Conservation (phyloP, 129 eudicot genomes). For the Lactuca saligna region DNA sequence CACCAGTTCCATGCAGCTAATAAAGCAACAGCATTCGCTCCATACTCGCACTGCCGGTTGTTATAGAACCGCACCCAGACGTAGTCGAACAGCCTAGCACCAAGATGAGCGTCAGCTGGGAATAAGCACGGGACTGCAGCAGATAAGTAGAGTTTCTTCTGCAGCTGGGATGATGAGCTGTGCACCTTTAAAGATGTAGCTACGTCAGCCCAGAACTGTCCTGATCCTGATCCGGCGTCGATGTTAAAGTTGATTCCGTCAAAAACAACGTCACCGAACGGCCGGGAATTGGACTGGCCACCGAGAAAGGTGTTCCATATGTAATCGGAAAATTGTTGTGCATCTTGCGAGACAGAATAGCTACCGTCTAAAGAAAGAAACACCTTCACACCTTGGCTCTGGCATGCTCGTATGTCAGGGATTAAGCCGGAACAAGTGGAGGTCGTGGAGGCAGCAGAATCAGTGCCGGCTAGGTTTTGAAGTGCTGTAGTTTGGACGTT, state of each 20-base stretch:
- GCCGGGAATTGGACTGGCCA: slow-evolving; percentile 24
- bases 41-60: slow-evolving; percentile 51
- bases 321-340: too few relatives aligned
- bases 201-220: slow-evolving; percentile 41
- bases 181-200: slow-evolving; percentile 42
- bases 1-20: slow-evolving; percentile 58
- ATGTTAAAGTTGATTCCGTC: slow-evolving; percentile 75
- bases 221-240: slow-evolving; percentile 32
- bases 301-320: too few relatives aligned
- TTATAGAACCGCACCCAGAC: slow-evolving; percentile 79
- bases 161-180: slow-evolving; percentile 9
- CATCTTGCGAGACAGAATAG: too few relatives aligned
- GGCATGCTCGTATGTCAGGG: slow-evolving; percentile 45
- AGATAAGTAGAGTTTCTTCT: slow-evolving; percentile 46
- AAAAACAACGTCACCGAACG: slow-evolving; percentile 53
- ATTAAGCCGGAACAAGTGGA: slow-evolving; percentile 43
- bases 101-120: slow-evolving; percentile 33
- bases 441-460: slow-evolving; percentile 28
- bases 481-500: slow-evolving; percentile 36
- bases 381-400: slow-evolving; percentile 48
- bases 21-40: slow-evolving; percentile 36
- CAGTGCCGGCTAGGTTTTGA: slow-evolving; percentile 39
- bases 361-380: slow-evolving; percentile 64
- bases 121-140: slow-evolving; percentile 83
- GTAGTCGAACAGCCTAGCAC: slow-evolving; percentile 53